Evolutionary conservation across 805 yeast species (phyloP), one percentile per base, ranked within the genome.

Genomic region (Candida parachauliodes): DNA sequence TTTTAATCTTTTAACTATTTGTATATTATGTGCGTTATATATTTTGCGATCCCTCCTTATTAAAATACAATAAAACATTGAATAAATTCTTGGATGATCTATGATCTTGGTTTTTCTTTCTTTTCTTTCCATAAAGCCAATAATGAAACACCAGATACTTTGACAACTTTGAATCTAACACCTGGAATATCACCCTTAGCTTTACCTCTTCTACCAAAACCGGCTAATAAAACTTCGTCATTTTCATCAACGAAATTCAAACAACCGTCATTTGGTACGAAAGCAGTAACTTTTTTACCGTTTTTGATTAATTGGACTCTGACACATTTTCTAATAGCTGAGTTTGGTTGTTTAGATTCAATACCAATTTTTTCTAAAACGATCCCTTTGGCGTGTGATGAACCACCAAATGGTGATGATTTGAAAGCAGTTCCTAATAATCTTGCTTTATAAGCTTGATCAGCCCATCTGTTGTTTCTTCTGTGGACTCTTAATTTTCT

Each of bases 111-210:
- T 89, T 93, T 93, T 83, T 94, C 99, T 88, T 93, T 93, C 97
- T 93, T 93, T 83, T 94, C 98, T 83, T 91, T 93, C 97, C 96
- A 93, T 76, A 93, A 83, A 72, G 99, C 98, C 72, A 89, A 82
- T 75, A 93, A 83, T 62, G 98, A 93, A 66, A 94, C 98, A 86
- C 98, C 98, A 62, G 98, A 87, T 62, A 93, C 99, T 83, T 93
- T 93, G 72, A 93, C 99, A 72, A 93, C 99, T 87, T 93, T 93
- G 88, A 93, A 93, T 86, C 99, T 93, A 71, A 93, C 99, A 88
- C 99, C 99, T 75, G 98, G 98, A 70, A 93, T 91, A 89, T 93
- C 99, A 83, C 99, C 98, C 95, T 93, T 93, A 74, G 98, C 98
- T 83, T 93, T 93, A 81, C 98, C 98, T 83, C 96, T 93, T 81